Evolutionary conservation across 2,329 filamentous ascomycete genomes (phyloP).

Genomic region (Claviceps arundinis): DNA sequence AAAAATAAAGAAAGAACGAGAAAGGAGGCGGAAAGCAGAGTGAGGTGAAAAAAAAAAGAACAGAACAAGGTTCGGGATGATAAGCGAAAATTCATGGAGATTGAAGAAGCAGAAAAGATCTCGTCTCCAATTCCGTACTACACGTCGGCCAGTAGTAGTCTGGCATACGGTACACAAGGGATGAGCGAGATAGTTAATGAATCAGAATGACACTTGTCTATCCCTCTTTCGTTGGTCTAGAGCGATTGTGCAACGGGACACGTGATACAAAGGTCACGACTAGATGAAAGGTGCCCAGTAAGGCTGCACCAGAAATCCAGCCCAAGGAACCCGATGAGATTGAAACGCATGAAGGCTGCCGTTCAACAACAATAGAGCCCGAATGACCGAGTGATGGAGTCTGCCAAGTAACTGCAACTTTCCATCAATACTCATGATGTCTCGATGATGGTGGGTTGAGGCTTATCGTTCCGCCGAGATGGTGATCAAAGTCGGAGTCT

Average conservation of each 20-base stretch:
- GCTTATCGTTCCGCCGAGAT: not conserved
- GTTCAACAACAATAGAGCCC: not conserved
- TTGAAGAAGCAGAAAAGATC: not conserved
- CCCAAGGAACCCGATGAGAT: constrained; percentile 1
- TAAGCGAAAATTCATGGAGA: not conserved
- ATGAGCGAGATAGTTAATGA: not conserved
- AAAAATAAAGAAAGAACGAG: not conserved
- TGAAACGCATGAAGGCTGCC: not conserved
- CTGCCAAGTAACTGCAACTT: not conserved
- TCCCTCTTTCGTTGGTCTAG: not conserved
- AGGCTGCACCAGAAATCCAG: constrained; percentile 1
- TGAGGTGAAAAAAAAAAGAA: not conserved
- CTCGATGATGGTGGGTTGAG: not conserved
- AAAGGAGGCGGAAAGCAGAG: too few species aligned
- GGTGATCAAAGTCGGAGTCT: not conserved
- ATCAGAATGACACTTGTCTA: constrained; percentile 2
- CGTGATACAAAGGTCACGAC: not conserved
- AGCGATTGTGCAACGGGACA: constrained; percentile 1
- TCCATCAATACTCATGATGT: not conserved
- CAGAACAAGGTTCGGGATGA: not conserved
- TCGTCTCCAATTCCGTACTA: not conserved
- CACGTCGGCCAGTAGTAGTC: not conserved
- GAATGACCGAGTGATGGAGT: not conserved
- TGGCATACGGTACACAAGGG: not conserved
- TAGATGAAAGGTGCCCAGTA: not conserved